Evolutionary conservation across 257 asterid genomes (phyloP), one percentile per base, ranked within the genome.

Genomic region (Nicotiana noctiflora): DNA sequence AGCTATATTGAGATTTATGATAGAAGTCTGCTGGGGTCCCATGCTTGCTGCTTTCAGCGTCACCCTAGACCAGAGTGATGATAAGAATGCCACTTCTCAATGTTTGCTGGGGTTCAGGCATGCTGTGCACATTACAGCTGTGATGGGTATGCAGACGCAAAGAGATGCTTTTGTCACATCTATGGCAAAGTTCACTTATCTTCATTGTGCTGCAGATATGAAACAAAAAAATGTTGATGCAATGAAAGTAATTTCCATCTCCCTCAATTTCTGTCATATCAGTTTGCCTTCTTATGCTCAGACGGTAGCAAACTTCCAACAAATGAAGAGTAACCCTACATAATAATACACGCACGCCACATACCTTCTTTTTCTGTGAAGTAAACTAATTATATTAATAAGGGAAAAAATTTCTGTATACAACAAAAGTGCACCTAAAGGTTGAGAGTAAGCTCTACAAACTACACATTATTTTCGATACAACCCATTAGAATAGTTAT

Each of bases 1-100:
- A 76, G 87, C 96, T 78, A 91, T 95, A 84, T 82, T 95, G 90
- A 89, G 97, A 89, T 95, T 95, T 89, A 95, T 95, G 98, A 90
- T 91, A 86, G 98, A 96, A 89, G 98, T 94, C 82, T 94, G 97
- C 88, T 96, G 99, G 98, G 99, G 98, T 56, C 99, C 97, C 52
- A 92, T 96, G 96, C 93, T 96, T 80, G 98, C 99, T 84, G 99
- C 99, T 31, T 96, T 94, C 88, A 96, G 99, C 81, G 97, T 94
- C 63, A 96, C 98, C 83, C 88, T 94, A 83, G 99, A 91, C 89
- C 99, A 96, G 91, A 96, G 95, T 86, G 98, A 96, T 90, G 98
- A 92, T 88, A 92, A 88, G 86, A 95, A 89, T 85, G 93, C 97
- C 83, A 96, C 99, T 84, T 84, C 90, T 76, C 97, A 89, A 84